Conservation (phyloP, 2,329 filamentous ascomycete genomes). For the Ceratocystis harringtonii region DNA sequence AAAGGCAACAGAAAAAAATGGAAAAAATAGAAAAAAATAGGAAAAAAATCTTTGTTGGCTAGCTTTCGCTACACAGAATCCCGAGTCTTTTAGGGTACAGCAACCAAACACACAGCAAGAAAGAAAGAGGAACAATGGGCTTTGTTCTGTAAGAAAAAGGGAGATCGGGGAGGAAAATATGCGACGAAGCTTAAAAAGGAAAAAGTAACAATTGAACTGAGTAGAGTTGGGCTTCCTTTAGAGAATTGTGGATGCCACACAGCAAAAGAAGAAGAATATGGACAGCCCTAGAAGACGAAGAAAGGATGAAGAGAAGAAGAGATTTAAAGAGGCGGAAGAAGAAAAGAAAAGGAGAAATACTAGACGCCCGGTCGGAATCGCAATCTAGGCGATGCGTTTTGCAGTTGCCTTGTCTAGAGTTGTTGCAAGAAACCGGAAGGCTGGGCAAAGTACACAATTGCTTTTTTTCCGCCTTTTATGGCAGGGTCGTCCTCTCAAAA, state of each 20-base stretch:
- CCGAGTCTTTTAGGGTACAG: neutral
- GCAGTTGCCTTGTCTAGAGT: neutral
- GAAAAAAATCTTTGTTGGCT: neutral
- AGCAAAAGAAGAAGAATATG: neutral
- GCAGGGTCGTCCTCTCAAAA: neutral
- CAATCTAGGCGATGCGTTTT: neutral
- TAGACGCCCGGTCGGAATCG: neutral
- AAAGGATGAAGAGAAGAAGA: neutral
- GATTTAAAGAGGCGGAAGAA: neutral
- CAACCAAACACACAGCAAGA: neutral
- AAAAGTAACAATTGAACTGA: neutral
- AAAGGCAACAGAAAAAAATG: too few species aligned
- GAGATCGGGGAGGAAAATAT: neutral
- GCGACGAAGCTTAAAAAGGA: neutral
- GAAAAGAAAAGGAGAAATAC: neutral
- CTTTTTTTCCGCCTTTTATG: neutral
- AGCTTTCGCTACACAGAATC: too few species aligned
- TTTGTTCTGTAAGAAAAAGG: conserved; percentile 9
- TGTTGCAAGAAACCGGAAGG: conserved; percentile 1
- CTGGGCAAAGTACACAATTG: neutral
- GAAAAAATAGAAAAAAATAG: too few species aligned
- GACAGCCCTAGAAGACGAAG: neutral
- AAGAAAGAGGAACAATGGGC: conserved; percentile 12
- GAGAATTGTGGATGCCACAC: neutral
- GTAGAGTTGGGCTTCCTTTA: neutral